Percentiles rank a stretch among this genome's conserved stretches.
These are phyloP conservation scores for Vaccinium vitisidaea DNA, from an alignment of 148 eudicot genomes.

Conservation along the genomic window DNA sequence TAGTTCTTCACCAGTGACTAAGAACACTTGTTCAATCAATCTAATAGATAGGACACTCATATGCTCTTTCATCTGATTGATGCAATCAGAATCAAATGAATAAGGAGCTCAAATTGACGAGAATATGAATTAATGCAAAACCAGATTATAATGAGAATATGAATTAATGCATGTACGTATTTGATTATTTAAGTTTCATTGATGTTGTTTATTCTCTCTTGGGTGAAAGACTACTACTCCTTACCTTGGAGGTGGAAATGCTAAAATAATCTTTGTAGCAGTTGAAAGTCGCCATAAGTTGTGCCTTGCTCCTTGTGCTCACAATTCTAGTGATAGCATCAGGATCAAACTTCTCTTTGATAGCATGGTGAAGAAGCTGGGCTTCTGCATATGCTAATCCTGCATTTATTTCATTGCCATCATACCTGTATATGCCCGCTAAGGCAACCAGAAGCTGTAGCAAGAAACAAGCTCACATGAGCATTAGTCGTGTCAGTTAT, in stretches of 20 bases:
- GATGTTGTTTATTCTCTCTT: too few species aligned
- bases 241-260: constrained; percentile 73
- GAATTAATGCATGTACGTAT: too few species aligned
- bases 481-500: neutral
- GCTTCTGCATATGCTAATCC: constrained; percentile 66
- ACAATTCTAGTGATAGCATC: constrained; percentile 73
- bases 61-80: neutral
- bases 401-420: constrained; percentile 48
- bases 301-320: constrained; percentile 82
- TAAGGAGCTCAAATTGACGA: too few species aligned
- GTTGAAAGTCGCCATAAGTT: constrained; percentile 71
- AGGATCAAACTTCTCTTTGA: constrained; percentile 51
- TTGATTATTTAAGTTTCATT: too few species aligned
- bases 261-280: constrained; percentile 65
- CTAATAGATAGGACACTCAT: too few species aligned
- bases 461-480: constrained; percentile 1
- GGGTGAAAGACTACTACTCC: neutral
- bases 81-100: neutral
- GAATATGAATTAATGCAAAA: too few species aligned
- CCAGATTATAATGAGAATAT: too few species aligned
- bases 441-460: constrained; percentile 68
- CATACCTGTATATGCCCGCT: constrained; percentile 67
- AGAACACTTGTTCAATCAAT: too few species aligned
- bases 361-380: constrained; percentile 44
- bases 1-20: too few species aligned